Base-by-base conservation (phyloP, 169 alveolate genomes). In the Haemoproteus tartakovskyi region DNA sequence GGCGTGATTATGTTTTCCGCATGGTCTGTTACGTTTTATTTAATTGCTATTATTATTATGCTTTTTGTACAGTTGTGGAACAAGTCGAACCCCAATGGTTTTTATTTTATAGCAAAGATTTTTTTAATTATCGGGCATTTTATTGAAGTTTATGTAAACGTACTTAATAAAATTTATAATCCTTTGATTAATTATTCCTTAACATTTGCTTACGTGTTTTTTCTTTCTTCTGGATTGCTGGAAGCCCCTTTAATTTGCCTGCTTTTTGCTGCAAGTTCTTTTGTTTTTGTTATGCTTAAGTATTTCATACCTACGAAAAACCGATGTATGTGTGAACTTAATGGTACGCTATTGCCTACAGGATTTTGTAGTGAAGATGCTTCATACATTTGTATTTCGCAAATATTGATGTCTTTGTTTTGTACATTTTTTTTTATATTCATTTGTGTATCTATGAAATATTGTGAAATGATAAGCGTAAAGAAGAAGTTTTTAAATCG, bases 401-500 rank as follows among this genome's bases (percentile, higher is more conserved):
- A 62, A 18, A 30, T 78, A 18, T 27, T 87, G 16, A 86, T 78
- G 41, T 78, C 59, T 40, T 29, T 91, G 24, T 92, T 93, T 19
- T 60, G 91, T 60, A 67, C 82, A 19, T 22, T 85, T 36, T 92
- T 93, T 22, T 86, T 87, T 21, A 87, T 83, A 16, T 61, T 86
- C 18, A 80, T 91, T n/a, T 88, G 90, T 57, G 87, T 87, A 3
- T 86, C 86, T 48, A 87, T 93, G 62, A 95, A 95, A 16, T 90
- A 92, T 61, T 88, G 91, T 41, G 82, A 89, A 40, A 95, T 91
- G 62, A 87, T 85, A 70, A 79, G 91, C 45, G 80, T 79, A 59
- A 62, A 95, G 51, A 88, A 89, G 62, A 85, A 87, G 47, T 93
- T 89, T 30, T 54, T 91, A 27, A 61, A 90, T 33, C 90, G 91